Evolutionary conservation across 129 eudicot genomes (phyloP), one percentile per base, ranked within the genome.

Genomic region (Flaveria ramosissima): DNA sequence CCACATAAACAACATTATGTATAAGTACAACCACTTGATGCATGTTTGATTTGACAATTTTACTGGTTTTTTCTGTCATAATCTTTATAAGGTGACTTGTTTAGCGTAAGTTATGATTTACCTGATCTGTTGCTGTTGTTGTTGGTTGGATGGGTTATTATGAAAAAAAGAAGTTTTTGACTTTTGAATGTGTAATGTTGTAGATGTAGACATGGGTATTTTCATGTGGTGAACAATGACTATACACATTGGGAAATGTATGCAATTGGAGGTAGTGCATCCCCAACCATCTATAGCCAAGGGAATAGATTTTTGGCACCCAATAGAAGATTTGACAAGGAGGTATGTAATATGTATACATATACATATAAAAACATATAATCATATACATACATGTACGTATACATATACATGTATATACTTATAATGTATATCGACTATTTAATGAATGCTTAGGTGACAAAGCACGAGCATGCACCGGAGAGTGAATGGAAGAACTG

Each of bases 201-300:
- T 89, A 92, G 96, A 86, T 90, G 98, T 62, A 90, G 98, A 75
- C 98, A 80, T 88, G 98, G 98, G 55, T 86, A 86, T 83, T 92
- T 92, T 68, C 96, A 92, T 79, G 98, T 92, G 78, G 98, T 92
- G 76, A 92, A 92, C 71, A 92, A 92, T 72, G 97, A 92, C 78
- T 92, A 92, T 56, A 92, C 92, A 39, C 97, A 92, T 75, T 92
- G 98, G 98, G 96, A 90, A 68, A 90, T 92, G 98, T 92, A 92
- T 71, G 98, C 98, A 8, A 92, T 92, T 75, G 98, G 98, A 8
- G 98, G 98, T 27, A 92, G 96, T 82, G 96, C 98, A 17, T 20
- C 81, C 24, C 98, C 98, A 51, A 92, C 98, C 57, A 88, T 92
- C 47, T 83, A 84, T 39, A 92, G 98, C 85, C 98, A 92, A 71